Evolutionary conservation across 2,329 filamentous ascomycete species (phyloP).

Genomic region (Sphaerulina musiva): DNA sequence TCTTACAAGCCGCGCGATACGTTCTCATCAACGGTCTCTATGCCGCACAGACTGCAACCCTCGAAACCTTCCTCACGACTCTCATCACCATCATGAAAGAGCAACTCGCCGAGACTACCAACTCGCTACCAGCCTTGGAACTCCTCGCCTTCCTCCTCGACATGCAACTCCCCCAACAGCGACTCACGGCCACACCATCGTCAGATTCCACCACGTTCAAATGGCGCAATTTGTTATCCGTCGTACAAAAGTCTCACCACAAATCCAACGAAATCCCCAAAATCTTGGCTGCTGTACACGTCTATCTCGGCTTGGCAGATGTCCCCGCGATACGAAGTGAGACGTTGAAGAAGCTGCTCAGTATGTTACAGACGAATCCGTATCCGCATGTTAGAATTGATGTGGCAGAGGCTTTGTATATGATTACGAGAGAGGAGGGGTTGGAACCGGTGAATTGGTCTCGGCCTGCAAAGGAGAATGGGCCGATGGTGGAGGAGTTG

Average conservation of each 20-base stretch:
- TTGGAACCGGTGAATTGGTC: constrained; percentile 25
- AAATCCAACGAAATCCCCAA: constrained; percentile 77
- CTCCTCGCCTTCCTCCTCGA: constrained; percentile 63
- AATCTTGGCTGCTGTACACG: constrained; percentile 69
- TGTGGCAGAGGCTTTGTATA: constrained; percentile 39
- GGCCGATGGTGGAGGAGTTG: constrained; percentile 8
- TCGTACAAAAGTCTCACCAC: constrained; percentile 72
- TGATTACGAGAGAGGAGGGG: constrained; percentile 33
- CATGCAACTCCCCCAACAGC: constrained; percentile 39
- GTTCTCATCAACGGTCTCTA: constrained; percentile 50
- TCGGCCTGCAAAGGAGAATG: constrained; percentile 13
- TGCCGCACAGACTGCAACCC: not conserved
- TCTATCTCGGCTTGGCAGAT: constrained; percentile 66
- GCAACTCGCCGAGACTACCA: constrained; percentile 14
- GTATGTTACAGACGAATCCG: constrained; percentile 66
- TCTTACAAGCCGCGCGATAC: constrained; percentile 62
- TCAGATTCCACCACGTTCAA: constrained; percentile 45
- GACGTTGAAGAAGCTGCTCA: constrained; percentile 62
- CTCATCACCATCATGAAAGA: constrained; percentile 23
- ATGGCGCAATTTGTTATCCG: constrained; percentile 59
- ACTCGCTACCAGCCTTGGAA: constrained; percentile 59
- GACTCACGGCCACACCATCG: constrained; percentile 22
- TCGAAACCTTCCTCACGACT: constrained; percentile 19
- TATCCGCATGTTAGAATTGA: constrained; percentile 63
- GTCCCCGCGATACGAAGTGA: constrained; percentile 47